Base-by-base conservation (phyloP, 768 basidiomycete genomes). In the Podaxis sp. region DNA sequence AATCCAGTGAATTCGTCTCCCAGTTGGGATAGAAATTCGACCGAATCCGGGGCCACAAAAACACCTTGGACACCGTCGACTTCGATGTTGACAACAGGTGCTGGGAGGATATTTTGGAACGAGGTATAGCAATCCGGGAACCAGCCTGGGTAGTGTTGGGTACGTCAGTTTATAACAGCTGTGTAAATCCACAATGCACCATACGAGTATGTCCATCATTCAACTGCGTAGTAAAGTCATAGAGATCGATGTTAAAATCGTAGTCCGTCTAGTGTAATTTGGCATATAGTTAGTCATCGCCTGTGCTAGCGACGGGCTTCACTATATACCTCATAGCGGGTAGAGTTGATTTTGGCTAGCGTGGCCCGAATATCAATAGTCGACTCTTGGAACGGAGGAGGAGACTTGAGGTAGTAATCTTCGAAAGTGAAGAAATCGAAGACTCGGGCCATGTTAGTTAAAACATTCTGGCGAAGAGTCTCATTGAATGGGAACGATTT, bases 171-270 rank as follows among this genome's bases (percentile, higher is more conserved):
- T 4, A 52, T 52, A 19, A 40, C 1, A 11, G 19, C 38, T 38
- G 9, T 19, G 0, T 24, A 37, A 33, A 57, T 19, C 22, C 55
- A 63, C 22, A 6, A 37, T 6, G 41, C 27, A 27, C 13, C 79
- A 29, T 71, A 84, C 86, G 78, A 12, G 87, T 89, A 67, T 88
- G 87, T 5, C 87, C 87, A 67, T 88, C 86, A 67, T 89, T 88
- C 50, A 89, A 66, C 54, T 78, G 78, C 17, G 77, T 84, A 0
- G 79, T 80, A 63, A 85, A 81, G 57, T 84, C 76, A 63, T 82
- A 87, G 17, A 89, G 66, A 43, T 79, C 86, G 51, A 74, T 75
- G 67, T 82, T 87, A 72, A 89, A 87, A 67, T 86, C 86, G 63
- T 85, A 89, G 65, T 88, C 86, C 7, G 85, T 85, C 84, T 89